Percentiles rank a stretch among this genome's conserved stretches.
These are phyloP conservation scores for Penicillium manginii DNA, from an alignment of 495 filamentous ascomycete species.

Conservation along the genomic window DNA sequence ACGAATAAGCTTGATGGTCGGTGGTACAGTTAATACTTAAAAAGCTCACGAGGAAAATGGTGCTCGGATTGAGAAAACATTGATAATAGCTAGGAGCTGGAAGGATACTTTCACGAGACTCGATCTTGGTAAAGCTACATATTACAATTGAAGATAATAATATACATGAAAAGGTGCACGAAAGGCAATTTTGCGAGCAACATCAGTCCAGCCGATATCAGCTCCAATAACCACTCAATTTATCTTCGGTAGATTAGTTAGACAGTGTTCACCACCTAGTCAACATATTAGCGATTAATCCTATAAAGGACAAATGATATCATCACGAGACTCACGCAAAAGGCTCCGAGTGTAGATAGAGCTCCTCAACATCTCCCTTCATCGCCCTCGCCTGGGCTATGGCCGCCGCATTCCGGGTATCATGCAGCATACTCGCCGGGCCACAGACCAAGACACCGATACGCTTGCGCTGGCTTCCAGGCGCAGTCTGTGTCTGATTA, in stretches of 20 bases:
- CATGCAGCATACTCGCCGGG: slow-evolving; percentile 52
- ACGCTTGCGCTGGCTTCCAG: slow-evolving; percentile 24
- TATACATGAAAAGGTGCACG: background rate
- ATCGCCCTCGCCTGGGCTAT: slow-evolving; percentile 44
- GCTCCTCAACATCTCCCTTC: slow-evolving; percentile 44
- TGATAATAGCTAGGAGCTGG: too few species aligned
- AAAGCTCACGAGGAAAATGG: too few species aligned
- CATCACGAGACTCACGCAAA: slow-evolving; percentile 46
- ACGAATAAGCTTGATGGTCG: too few species aligned
- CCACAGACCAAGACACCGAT: slow-evolving; percentile 56
- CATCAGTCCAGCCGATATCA: slow-evolving; percentile 13
- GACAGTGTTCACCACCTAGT: slow-evolving; percentile 1
- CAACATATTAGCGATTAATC: background rate
- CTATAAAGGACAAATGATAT: background rate
- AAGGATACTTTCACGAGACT: too few species aligned
- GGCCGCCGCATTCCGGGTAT: slow-evolving; percentile 53
- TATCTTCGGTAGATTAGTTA: too few species aligned
- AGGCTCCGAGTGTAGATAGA: slow-evolving; percentile 57
- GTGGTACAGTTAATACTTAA: too few species aligned
- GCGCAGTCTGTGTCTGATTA: slow-evolving; percentile 14
- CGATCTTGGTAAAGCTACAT: background rate
- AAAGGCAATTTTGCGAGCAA: background rate
- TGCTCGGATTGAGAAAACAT: too few species aligned
- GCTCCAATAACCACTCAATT: background rate
- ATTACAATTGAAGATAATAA: background rate